These are phyloP conservation scores for Quercus dentata DNA, from an alignment of 306 rosid species.

Conservation along the genomic window DNA sequence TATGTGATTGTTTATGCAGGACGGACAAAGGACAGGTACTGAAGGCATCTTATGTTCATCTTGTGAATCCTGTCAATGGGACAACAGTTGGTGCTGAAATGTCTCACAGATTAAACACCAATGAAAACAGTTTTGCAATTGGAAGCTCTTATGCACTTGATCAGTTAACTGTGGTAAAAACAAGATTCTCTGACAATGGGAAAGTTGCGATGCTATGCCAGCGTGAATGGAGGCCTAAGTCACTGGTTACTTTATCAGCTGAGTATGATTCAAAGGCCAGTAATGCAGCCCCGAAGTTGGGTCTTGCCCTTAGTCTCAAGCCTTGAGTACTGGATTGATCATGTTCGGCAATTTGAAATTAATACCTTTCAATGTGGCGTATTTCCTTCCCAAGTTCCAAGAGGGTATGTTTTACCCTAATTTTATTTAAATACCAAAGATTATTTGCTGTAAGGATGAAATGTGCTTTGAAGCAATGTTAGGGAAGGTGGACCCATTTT, in stretches of 20 bases:
- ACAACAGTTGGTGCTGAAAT: conserved; percentile 81
- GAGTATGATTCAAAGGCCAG: conserved; percentile 71
- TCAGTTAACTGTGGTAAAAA: conserved; percentile 54
- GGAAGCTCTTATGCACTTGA: conserved; percentile 74
- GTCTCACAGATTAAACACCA: conserved; percentile 56
- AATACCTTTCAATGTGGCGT: conserved; percentile 20
- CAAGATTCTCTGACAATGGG: conserved; percentile 73
- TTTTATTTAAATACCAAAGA: conserved; percentile 32
- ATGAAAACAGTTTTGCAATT: conserved; percentile 65
- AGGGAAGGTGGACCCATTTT: conserved; percentile 52
- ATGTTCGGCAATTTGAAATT: conserved; percentile 4
- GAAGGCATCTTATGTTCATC: conserved; percentile 84
- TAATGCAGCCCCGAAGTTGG: conserved; percentile 63
- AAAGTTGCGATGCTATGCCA: conserved; percentile 74
- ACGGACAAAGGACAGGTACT: conserved; percentile 70
- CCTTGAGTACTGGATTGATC: conserved; percentile 45
- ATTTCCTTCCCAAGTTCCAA: conserved; percentile 23
- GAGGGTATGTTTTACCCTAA: conserved; percentile 29
- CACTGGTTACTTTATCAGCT: conserved; percentile 70
- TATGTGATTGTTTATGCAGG: conserved; percentile 40
- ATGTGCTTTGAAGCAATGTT: conserved; percentile 31
- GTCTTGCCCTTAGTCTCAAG: conserved; percentile 82
- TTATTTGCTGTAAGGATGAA: conserved; percentile 24
- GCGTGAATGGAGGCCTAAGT: conserved; percentile 88
- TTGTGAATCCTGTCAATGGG: conserved; percentile 53